These are phyloP conservation scores for Solanum habrochaites DNA, from an alignment of 257 asterid genomes.

Conservation along the genomic window DNA sequence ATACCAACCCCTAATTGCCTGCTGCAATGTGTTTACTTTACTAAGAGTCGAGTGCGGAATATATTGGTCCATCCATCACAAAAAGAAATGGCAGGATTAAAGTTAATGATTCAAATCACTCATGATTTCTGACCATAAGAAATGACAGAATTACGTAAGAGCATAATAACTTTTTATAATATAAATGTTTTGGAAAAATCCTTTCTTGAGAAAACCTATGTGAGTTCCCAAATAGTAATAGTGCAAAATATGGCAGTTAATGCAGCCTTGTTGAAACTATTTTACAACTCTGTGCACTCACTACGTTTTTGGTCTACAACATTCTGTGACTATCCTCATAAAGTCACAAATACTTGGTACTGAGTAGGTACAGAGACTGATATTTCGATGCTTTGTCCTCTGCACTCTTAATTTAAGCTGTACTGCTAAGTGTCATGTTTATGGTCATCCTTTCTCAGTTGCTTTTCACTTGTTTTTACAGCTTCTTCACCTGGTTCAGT, in stretches of 20 bases:
- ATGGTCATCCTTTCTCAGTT: not conserved
- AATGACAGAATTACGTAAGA: too few relatives aligned
- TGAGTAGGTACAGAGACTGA: not conserved
- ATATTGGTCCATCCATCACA: not conserved
- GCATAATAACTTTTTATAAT: not conserved
- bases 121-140: not conserved
- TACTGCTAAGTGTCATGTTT: not conserved
- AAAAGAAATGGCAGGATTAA: not conserved
- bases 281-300: not conserved
- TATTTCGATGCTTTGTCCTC: not conserved
- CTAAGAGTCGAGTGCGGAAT: not conserved
- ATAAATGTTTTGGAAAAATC: not conserved
- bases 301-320: not conserved
- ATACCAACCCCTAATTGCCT: not conserved
- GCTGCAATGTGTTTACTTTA: not conserved
- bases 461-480: constrained; percentile 19
- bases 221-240: not conserved
- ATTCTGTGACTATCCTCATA: not conserved
- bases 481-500: constrained; percentile 84
- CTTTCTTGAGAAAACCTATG: not conserved
- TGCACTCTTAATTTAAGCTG: not conserved
- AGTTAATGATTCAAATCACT: not conserved
- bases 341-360: not conserved
- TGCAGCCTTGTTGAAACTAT: not conserved
- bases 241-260: not conserved